These are phyloP conservation scores for Clausena lansium DNA, from an alignment of 345 rosid species.

Conservation along the genomic window DNA sequence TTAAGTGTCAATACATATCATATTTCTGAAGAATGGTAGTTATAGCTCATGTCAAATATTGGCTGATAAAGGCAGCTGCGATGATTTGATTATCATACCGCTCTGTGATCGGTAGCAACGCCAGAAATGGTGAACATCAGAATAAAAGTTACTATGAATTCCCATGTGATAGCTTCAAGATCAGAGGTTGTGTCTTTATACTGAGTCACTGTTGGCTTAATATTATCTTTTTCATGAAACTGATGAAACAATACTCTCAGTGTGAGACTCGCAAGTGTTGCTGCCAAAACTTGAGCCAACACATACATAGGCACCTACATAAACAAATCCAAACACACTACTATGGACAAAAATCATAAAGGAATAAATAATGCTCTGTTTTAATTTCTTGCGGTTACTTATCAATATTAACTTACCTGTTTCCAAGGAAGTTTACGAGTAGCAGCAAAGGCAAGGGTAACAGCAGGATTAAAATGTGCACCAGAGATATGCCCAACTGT, in stretches of 20 bases:
- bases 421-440: conserved; percentile 38
- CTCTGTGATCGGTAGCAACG: conserved; percentile 45
- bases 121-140: conserved; percentile 38
- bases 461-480: conserved; percentile 59
- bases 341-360: too few species aligned
- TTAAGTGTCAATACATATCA: not conserved
- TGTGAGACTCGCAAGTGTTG: conserved; percentile 42
- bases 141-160: conserved; percentile 42
- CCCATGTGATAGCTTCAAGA: conserved; percentile 54
- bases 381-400: too few species aligned
- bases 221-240: conserved; percentile 27
- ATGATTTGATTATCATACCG: conserved; percentile 23
- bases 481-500: conserved; percentile 49
- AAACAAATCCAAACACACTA: not conserved
- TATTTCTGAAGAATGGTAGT: not conserved
- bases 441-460: conserved; percentile 41
- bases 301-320: conserved; percentile 40
- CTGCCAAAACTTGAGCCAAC: conserved; percentile 40
- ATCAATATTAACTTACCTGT: conserved; percentile 25
- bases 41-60: not conserved
- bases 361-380: too few species aligned
- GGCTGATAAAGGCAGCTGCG: not conserved
- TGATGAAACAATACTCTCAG: conserved; percentile 32
- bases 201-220: conserved; percentile 27
- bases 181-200: conserved; percentile 34